Percentiles rank a stretch among this genome's conserved stretches.
Evolutionary conservation across 2,329 filamentous ascomycete genomes (phyloP).

Genomic region (Dactylellina haptotyla): DNA sequence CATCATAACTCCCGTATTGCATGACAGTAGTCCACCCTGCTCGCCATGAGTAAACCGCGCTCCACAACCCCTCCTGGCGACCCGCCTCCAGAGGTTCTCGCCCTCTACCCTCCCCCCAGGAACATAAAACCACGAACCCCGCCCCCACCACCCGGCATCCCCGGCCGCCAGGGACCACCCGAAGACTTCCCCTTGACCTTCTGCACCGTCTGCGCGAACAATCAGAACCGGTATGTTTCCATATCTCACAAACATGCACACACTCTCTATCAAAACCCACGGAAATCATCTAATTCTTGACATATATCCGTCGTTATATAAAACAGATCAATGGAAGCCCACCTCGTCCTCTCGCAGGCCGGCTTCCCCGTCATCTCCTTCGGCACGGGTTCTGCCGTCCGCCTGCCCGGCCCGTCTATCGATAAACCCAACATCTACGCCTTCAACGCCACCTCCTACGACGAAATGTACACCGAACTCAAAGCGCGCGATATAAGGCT

Average conservation of each 20-base stretch:
- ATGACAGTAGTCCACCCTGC: neutral
- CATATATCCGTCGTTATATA: conserved; percentile 38
- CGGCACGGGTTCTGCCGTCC: conserved; percentile 92
- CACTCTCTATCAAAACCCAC: too few relatives aligned
- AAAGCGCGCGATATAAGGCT: conserved; percentile 83
- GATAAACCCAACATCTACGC: conserved; percentile 96
- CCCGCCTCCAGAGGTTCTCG: conserved; percentile 40
- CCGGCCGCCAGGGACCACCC: conserved; percentile 61
- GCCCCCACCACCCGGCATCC: conserved; percentile 41
- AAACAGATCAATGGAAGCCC: conserved; percentile 94
- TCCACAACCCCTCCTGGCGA: conserved; percentile 48
- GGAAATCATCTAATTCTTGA: too few relatives aligned
- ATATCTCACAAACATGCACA: neutral
- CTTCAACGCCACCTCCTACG: conserved; percentile 97
- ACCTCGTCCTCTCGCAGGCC: conserved; percentile 85
- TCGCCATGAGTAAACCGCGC: conserved; percentile 41
- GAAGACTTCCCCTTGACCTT: conserved; percentile 74
- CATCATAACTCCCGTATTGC: neutral
- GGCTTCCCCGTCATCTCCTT: conserved; percentile 97
- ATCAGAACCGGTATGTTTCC: conserved; percentile 82
- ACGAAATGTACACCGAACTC: conserved; percentile 92
- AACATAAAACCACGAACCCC: conserved; percentile 37
- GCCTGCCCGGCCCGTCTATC: conserved; percentile 88
- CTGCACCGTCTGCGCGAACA: conserved; percentile 98
- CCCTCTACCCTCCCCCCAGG: conserved; percentile 41